Percentiles rank a stretch among this genome's conserved stretches.
Evolutionary conservation across 2,329 filamentous ascomycete species (phyloP).

Genomic region (Hirsutella thompsonii): DNA sequence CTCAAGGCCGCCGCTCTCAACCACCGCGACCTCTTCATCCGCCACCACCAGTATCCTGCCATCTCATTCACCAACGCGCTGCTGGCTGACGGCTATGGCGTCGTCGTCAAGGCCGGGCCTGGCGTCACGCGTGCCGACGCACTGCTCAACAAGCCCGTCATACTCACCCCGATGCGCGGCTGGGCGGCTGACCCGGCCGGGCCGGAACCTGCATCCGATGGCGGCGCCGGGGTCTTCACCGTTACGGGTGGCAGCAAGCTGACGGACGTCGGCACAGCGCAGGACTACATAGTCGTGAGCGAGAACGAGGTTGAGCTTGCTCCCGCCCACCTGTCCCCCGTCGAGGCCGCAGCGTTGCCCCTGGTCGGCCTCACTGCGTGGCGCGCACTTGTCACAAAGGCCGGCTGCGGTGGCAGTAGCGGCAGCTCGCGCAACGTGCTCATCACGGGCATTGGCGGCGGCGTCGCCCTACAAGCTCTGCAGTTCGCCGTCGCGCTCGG

Average conservation of each 20-base stretch:
- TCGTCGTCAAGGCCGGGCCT: constrained; percentile 52
- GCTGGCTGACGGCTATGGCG: constrained; percentile 70
- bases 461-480: constrained; percentile 72
- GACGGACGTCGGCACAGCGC: constrained; percentile 52
- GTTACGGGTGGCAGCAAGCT: constrained; percentile 58
- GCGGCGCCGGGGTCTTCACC: constrained; percentile 33
- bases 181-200: constrained; percentile 63
- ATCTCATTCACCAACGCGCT: constrained; percentile 69
- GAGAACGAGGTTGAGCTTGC: constrained; percentile 63
- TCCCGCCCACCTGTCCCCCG: constrained; percentile 57
- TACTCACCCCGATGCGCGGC: constrained; percentile 65
- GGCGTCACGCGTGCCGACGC: constrained; percentile 20
- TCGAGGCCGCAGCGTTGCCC: constrained; percentile 73
- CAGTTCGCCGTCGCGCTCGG: constrained; percentile 67
- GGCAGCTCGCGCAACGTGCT: constrained; percentile 68
- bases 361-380: constrained; percentile 79
- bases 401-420: constrained; percentile 50
- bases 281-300: constrained; percentile 59
- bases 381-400: constrained; percentile 75
- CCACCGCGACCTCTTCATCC: constrained; percentile 90
- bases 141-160: constrained; percentile 51
- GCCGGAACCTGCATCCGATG: too few species aligned
- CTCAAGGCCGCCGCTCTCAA: constrained; percentile 76
- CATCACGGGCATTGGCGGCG: constrained; percentile 84
- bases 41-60: constrained; percentile 80